Base-by-base conservation (phyloP, 306 rosid species). In the Corylus avellana region DNA sequence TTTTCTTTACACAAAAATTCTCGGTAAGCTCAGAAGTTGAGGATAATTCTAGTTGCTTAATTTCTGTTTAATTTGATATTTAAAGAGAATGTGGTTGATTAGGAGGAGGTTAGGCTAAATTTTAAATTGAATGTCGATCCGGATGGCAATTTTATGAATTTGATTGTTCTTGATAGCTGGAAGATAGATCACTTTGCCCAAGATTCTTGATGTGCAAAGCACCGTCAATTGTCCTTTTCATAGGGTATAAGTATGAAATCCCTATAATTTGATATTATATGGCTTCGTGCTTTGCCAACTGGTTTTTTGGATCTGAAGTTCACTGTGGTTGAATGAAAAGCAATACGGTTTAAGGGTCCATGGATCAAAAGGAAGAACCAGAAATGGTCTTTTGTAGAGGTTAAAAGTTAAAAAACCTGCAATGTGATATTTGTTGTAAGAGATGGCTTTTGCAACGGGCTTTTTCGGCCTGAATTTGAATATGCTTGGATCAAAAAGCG, bases 401-500 rank as follows among this genome's bases (percentile, higher is more conserved):
- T 4, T 61, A 27, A 42, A 42, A 42, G 46, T 42, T 5, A 42
- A 42, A 42, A 42, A 42, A 5, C 46, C 46, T 42, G 46, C 46
- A 42, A 42, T 42, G 12, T 25, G 37, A 61, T 61, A 3, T 25
- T 61, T 51, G 37, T 61, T 4, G 39, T 12, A 8, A 61, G 67
- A 27, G 35, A 4, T 61, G 18, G 67, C 8, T 61, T 25, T 39
- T 27, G 39, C 16, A 59, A 61, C 67, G 11, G 67, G 18, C 35
- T 12, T 61, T 61, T 61, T 61, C 16, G 17, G 16, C 12, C 39
- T 69, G 72, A 25, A 73, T 62, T 79, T 59, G 63, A 79, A 51
- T 47, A 78, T 77, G 56, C 7, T 27, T 27, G 78, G 77, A 32
- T 82, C 70, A 20, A 70, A 75, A 20, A 75, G 81, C 72, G 42